These are phyloP conservation scores for Vigna reflexopilosa DNA, from an alignment of 306 rosid genomes.

Conservation along the genomic window DNA sequence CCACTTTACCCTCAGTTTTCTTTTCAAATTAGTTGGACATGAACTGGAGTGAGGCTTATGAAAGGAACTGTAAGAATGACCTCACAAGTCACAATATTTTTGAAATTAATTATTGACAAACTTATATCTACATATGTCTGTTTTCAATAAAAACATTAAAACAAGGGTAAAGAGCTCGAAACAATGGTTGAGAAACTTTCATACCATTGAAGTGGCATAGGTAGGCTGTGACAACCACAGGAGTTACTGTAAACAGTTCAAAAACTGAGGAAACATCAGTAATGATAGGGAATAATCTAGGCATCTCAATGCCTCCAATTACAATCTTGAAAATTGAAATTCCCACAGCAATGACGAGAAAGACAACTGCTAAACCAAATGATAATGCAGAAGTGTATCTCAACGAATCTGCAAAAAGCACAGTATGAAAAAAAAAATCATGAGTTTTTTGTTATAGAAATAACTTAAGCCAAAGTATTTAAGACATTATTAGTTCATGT, in stretches of 20 bases:
- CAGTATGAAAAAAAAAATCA: neutral
- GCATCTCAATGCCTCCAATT: slow-evolving; percentile 77
- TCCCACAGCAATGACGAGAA: slow-evolving; percentile 86
- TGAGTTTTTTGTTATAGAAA: neutral
- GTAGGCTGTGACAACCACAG: slow-evolving; percentile 82
- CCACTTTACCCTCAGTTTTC: neutral
- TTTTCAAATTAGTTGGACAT: neutral
- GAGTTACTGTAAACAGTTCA: slow-evolving; percentile 76
- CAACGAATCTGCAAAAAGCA: slow-evolving; percentile 85
- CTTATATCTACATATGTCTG: neutral
- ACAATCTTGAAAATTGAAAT: slow-evolving; percentile 74
- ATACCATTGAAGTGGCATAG: slow-evolving; percentile 92
- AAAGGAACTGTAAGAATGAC: neutral
- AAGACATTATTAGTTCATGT: neutral
- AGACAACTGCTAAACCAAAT: slow-evolving; percentile 78
- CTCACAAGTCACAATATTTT: slow-evolving; percentile 24
- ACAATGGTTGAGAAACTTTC: slow-evolving; percentile 32
- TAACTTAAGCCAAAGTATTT: neutral
- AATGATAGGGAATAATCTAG: slow-evolving; percentile 73
- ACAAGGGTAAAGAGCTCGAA: slow-evolving; percentile 9
- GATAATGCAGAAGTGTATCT: slow-evolving; percentile 88
- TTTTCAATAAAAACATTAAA: slow-evolving; percentile 23
- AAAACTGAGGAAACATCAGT: slow-evolving; percentile 63
- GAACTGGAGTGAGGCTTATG: neutral
- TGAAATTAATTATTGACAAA: neutral